Evolutionary conservation across 2,329 filamentous ascomycete genomes (phyloP).

Genomic region (Pyrenochaeta sp.): DNA sequence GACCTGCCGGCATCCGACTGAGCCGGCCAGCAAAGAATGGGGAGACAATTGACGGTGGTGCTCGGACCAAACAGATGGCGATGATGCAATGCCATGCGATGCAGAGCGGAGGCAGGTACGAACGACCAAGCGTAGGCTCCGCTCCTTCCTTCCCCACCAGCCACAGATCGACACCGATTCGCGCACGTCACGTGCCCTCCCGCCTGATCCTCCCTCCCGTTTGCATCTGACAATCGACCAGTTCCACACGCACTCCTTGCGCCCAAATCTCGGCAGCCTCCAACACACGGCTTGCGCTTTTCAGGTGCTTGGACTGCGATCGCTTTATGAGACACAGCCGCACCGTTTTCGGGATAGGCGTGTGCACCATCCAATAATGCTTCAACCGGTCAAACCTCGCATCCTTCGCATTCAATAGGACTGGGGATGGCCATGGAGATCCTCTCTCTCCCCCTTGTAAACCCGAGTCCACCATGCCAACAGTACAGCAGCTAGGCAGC

Average conservation of each 20-base stretch:
- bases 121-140: too few species aligned
- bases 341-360: not conserved
- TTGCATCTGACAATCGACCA: too few species aligned
- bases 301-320: not conserved
- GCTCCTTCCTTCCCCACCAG: not conserved
- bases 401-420: slow-evolving; percentile 23
- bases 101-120: slow-evolving; percentile 5
- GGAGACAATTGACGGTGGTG: slow-evolving; percentile 6
- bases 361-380: slow-evolving; percentile 1
- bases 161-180: slow-evolving; percentile 5
- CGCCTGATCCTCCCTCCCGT: too few species aligned
- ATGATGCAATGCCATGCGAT: slow-evolving; percentile 4
- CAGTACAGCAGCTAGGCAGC: not conserved
- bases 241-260: not conserved
- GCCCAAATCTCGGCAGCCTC: slow-evolving; percentile 2
- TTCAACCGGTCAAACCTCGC: slow-evolving; percentile 5
- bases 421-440: not conserved
- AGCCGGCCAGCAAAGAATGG: slow-evolving; percentile 8
- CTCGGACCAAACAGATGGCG: not conserved
- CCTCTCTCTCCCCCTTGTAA: not conserved
- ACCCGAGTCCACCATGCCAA: not conserved
- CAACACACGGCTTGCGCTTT: slow-evolving; percentile 1
- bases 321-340: slow-evolving; percentile 8
- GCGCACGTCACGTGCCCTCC: slow-evolving; percentile 13
- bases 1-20: slow-evolving; percentile 15